Base-by-base conservation (phyloP, 2,329 filamentous ascomycete species). In the Fusarium nurragi region DNA sequence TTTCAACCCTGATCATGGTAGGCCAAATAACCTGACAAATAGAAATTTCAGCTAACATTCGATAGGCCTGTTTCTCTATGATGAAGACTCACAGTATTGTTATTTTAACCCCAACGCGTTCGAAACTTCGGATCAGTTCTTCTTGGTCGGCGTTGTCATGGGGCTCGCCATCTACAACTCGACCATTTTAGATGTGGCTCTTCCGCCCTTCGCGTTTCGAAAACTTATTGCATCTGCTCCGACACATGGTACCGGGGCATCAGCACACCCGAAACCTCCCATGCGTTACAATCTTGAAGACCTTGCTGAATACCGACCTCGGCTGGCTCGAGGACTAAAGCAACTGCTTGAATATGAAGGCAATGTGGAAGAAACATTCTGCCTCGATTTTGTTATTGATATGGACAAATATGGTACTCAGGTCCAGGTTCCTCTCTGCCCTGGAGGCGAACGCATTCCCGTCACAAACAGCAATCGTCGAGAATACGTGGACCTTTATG, bases 81-180 rank as follows among this genome's bases (percentile, higher is more conserved):
- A 97, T 64, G 92, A 97, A 48, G 93, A 97, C 71, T 97, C 93
- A 4, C 86, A 87, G 43, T 93, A 91, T 73, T 97, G 94, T 78
- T 97, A 97, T 77, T 97, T 97, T 80, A 97, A 97, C 74, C 91
- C 93, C 0, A 87, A 90, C 73, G 92, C 91, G 16, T 93, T 97
- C 69, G 94, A 97, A 75, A 94, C 92, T 0, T 94, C 92, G 1
- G 93, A 97, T 72, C 93, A 97, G 67, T 97, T 92, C 77, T 97
- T 95, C 74, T 83, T 97, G 21, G 91, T 97, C 25, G 94, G 94
- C 1, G 92, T 95, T 13, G 84, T 97, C 9, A 84, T 97, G 52
- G 94, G 94, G 1, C 81, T 97, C 57, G 94, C 94, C 14, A 97
- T 97, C 61, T 97, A 97, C 79, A 97, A 97, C 76, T 96, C 92